phyloP scores from a whole-genome alignment of 495 filamentous ascomycete species.

The Penicillium cinerascens region DNA sequence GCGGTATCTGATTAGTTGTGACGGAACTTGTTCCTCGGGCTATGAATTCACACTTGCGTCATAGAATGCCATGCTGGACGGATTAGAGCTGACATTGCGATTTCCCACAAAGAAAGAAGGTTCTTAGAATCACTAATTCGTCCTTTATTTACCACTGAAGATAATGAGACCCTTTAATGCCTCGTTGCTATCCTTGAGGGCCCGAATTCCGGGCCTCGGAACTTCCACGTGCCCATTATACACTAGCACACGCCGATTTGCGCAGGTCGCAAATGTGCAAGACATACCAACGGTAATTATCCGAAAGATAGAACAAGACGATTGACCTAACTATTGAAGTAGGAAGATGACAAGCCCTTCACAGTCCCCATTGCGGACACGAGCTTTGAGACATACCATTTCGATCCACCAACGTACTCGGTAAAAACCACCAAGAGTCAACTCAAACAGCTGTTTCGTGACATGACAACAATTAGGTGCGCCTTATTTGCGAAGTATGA shows the following conservation, averaged over 20 bases:
- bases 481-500: neutral
- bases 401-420: slow-evolving; percentile 24
- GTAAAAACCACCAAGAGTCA: slow-evolving; percentile 26
- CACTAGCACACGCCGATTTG: neutral
- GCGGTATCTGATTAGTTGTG: neutral
- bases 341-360: slow-evolving; percentile 25
- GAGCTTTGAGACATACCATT: slow-evolving; percentile 25
- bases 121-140: neutral
- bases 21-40: neutral
- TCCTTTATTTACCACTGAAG: neutral
- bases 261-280: neutral
- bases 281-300: neutral
- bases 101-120: neutral
- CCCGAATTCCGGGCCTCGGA: neutral
- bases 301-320: neutral
- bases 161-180: neutral
- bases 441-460: slow-evolving; percentile 24
- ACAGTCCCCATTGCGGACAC: slow-evolving; percentile 21
- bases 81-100: neutral
- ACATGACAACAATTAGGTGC: slow-evolving; percentile 17
- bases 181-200: neutral
- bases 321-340: neutral
- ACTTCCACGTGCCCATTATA: neutral
- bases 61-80: neutral
- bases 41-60: neutral